Percentiles rank a stretch among this genome's conserved stretches.
phyloP scores from a whole-genome alignment of 2,329 filamentous ascomycete species.

The Fusarium multiceps region DNA sequence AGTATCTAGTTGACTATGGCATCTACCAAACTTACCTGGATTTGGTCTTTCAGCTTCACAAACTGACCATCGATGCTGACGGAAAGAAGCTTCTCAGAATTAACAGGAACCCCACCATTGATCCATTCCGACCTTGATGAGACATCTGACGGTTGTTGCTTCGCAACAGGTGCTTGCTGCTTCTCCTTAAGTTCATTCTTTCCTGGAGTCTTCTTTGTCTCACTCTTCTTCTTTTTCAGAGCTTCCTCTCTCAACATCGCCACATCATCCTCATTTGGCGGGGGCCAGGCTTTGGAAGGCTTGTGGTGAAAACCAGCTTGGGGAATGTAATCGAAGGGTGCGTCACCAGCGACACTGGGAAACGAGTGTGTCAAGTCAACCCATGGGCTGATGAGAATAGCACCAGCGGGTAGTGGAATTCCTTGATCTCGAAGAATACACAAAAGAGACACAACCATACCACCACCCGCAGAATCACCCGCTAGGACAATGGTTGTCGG shows the following conservation, averaged over 20 bases:
- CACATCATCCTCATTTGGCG: conserved; percentile 83
- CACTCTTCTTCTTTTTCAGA: conserved; percentile 53
- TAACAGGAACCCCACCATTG: conserved; percentile 45
- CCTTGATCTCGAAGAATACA: conserved; percentile 85
- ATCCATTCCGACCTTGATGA: conserved; percentile 43
- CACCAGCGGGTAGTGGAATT: conserved; percentile 87
- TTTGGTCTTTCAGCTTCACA: conserved; percentile 86
- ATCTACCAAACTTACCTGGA: conserved; percentile 71
- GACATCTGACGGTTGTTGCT: conserved; percentile 33
- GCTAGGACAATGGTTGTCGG: conserved; percentile 86
- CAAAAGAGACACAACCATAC: conserved; percentile 85
- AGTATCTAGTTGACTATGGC: background rate
- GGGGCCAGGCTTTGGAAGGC: conserved; percentile 92
- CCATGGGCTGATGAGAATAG: conserved; percentile 93
- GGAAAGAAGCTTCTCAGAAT: conserved; percentile 60
- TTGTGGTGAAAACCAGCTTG: conserved; percentile 88
- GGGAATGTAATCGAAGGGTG: conserved; percentile 87
- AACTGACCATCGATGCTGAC: conserved; percentile 77
- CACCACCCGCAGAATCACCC: conserved; percentile 92
- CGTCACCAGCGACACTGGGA: conserved; percentile 82
- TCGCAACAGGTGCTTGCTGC: conserved; percentile 51
- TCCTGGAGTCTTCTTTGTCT: conserved; percentile 36
- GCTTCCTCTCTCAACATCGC: conserved; percentile 63
- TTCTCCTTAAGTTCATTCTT: conserved; percentile 47
- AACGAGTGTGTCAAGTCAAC: conserved; percentile 96